Evolutionary conservation across 1,284 basidiomycete genomes (phyloP), one percentile per base, ranked within the genome.

Genomic region (Cutaneotrichosporon cavernicola): DNA sequence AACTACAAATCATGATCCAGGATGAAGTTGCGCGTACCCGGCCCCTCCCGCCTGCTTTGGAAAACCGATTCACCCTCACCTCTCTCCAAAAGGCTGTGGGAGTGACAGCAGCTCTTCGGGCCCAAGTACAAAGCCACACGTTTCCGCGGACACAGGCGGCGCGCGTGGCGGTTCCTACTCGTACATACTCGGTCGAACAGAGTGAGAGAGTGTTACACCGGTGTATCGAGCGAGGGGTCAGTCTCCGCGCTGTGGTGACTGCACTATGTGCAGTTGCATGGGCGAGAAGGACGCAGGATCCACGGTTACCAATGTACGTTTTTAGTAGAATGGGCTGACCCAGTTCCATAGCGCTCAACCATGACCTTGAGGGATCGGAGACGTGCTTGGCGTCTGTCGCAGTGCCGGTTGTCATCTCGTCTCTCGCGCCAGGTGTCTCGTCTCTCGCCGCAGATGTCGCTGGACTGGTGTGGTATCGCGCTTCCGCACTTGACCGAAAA

Each of bases 231-330:
- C 82, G 87, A 47, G 87, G 87, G 0, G 88, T 90, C 16, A 89
- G 88, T 7, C 87, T 92, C 65, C 88, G 89, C 0, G 86, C 86
- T 61, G 88, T 87, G 18, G 79, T 90, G 47, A 90, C 91, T 72
- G 88, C 89, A 2, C 80, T 91, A 16, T 88, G 87, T 73, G 90
- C 88, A 69, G 73, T 90, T 53, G 89, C 89, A 1, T 91, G 88
- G 89, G 84, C 83, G 14, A 82, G 83, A 67, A 83, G 84, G 49
- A 81, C 81, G 38, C 70, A 0, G 32, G 77, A 43, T 10, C 21
- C 10, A 5, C 3, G 4, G 5, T 13, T 26, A 22, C 55, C 55
- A 56, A 43, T 43, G 55, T 56, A 38, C 30, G 53, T 16, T 11
- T 5, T 6, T 34, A 21, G 16, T 64, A 26, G 46, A 50, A 77